Evolutionary conservation across 768 basidiomycete genomes (phyloP), one percentile per base, ranked within the genome.

Genomic region (Nidula microcarpa): DNA sequence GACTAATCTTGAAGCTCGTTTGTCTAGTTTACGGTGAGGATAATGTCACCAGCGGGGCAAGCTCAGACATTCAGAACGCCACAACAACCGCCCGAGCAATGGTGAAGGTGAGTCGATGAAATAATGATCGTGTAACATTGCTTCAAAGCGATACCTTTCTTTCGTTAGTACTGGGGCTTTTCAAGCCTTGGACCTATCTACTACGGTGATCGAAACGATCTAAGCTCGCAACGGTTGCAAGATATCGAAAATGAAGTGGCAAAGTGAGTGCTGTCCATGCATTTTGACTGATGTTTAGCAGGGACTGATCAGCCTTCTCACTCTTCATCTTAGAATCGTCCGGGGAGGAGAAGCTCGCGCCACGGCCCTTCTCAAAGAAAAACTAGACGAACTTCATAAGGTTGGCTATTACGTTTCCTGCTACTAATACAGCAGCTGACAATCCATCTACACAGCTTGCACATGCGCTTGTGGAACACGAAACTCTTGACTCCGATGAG

Each of bases 391-490:
- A 63, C 72, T 96, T 43, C 88, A 94, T 68, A 77, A 74, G 70
- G 88, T 89, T 69, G 52, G 76, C 43, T 54, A 44, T 55, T 56
- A 43, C 56, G 44, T 51, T 53, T 51, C 53, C 46, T 53, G 36
- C 9, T 44, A 23, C 43, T 43, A 52, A 35, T 43, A 34, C 56
- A n/a, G 3, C 5, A 2, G 36, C 41, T 51, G 53, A 57, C 9
- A 5, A 23, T 16, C 33, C 33, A 16, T 39, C 16, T 46, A 55
- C 58, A 32, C 57, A 94, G 93, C 83, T 98, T 39, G 95, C 96
- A 1, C 80, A 81, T 51, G 96, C 96, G 8, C 74, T 99, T 53
- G 88, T 99, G 10, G 94, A 98, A 67, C 89, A 96, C 69, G 96
- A 99, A 74, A 98, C 96, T 16, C 74, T 99, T 57, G 86, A 87